Evolutionary conservation across 2,329 filamentous ascomycete genomes (phyloP).

Genomic region (Colletotrichum tabaci): DNA sequence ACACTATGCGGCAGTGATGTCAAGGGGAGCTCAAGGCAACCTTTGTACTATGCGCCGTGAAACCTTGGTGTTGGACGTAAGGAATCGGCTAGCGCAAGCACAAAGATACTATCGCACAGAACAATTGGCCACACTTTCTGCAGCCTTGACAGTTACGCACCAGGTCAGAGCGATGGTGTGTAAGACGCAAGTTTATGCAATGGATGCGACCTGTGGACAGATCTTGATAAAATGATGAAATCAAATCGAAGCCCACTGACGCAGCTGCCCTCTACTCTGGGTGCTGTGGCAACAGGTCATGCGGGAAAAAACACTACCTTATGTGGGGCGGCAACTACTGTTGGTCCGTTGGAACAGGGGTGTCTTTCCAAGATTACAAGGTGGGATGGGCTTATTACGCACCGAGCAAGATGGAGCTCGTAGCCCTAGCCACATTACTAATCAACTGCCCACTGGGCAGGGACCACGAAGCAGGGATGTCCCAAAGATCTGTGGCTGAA

Average conservation of each 20-base stretch:
- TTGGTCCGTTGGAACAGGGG: constrained; percentile 4
- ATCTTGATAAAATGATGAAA: constrained; percentile 35
- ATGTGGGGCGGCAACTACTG: constrained; percentile 27
- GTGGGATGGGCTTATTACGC: neutral
- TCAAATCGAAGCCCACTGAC: constrained; percentile 48
- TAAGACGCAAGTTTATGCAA: constrained; percentile 34
- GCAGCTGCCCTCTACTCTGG: constrained; percentile 48
- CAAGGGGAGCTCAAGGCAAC: constrained; percentile 26
- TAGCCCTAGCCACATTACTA: constrained; percentile 12
- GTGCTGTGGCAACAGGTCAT: constrained; percentile 54
- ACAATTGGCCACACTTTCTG: constrained; percentile 31
- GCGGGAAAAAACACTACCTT: constrained; percentile 37
- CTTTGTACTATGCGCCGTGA: constrained; percentile 9
- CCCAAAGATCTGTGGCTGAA: constrained; percentile 12
- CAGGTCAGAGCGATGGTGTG: constrained; percentile 35
- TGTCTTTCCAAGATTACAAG: constrained; percentile 13
- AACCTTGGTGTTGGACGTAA: constrained; percentile 1
- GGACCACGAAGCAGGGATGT: neutral
- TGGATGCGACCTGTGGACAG: constrained; percentile 29
- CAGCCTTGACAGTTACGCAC: constrained; percentile 32
- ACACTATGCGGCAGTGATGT: constrained; percentile 34
- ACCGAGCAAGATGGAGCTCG: neutral
- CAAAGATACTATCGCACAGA: constrained; percentile 26
- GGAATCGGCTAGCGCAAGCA: neutral
- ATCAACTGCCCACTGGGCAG: too few species aligned